Percentiles rank a stretch among this genome's conserved stretches.
phyloP scores from a whole-genome alignment of 495 filamentous ascomycete genomes.

The Penicillium longicatenatum region DNA sequence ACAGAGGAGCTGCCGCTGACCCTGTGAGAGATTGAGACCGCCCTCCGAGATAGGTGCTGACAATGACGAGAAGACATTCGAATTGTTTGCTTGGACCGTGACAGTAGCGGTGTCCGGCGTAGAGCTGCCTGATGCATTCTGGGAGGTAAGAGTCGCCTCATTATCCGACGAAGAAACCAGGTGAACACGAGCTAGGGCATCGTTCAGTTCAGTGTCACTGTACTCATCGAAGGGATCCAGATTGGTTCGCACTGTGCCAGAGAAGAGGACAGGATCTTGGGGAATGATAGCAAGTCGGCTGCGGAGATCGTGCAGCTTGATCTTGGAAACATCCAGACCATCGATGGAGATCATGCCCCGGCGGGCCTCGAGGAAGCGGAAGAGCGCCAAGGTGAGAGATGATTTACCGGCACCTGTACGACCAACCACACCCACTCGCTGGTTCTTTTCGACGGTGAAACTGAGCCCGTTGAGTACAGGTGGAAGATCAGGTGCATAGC shows the following conservation, averaged over 20 bases:
- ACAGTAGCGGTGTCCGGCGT: conserved; percentile 27
- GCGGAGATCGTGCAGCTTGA: conserved; percentile 72
- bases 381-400: conserved; percentile 77
- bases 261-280: conserved; percentile 85
- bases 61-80: conserved; percentile 64
- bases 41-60: conserved; percentile 68
- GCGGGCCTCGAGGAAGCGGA: conserved; percentile 78
- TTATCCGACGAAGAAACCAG: conserved; percentile 53
- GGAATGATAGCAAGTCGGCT: conserved; percentile 82
- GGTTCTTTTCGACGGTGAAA: conserved; percentile 69
- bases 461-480: conserved; percentile 73
- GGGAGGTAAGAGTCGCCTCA: conserved; percentile 36
- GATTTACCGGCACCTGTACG: conserved; percentile 89
- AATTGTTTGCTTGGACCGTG: conserved; percentile 44
- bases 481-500: conserved; percentile 75
- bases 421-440: conserved; percentile 81
- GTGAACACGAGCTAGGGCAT: conserved; percentile 76
- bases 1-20: conserved; percentile 86
- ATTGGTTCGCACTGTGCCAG: conserved; percentile 80
- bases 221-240: conserved; percentile 79
- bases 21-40: conserved; percentile 81
- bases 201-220: conserved; percentile 68
- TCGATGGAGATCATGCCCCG: conserved; percentile 74
- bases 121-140: conserved; percentile 25
- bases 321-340: conserved; percentile 72